Evolutionary conservation across 306 rosid species (phyloP), one percentile per base, ranked within the genome.

Genomic region (Urtica urens): DNA sequence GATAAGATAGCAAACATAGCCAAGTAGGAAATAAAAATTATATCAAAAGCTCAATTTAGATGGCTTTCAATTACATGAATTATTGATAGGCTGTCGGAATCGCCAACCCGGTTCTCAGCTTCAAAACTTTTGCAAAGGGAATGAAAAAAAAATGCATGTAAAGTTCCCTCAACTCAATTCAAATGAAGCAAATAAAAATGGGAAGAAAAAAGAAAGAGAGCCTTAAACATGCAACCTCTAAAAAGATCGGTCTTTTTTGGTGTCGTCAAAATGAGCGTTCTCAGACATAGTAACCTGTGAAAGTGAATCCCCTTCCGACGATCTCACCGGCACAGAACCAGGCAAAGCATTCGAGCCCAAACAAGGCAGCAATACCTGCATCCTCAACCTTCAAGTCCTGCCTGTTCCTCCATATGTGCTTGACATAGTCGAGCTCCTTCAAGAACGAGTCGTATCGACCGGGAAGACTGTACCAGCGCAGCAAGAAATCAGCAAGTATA

Each of bases 221-320:
- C 46, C 54, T 67, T 59, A 51, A 58, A 55, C 10, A 47, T 40
- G 59, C 53, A 76, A 72, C 31, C 53, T 62, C 71, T 34, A 53
- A 58, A 41, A 59, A 52, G 60, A 63, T 35, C 40, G 40, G 1
- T 35, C 3, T 4, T 35, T 0, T 31, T 31, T 31, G n/a, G n/a
- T 52, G 51, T 60, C 54, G 51, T 24, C 53, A 23, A 59, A 33
- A 48, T 53, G 40, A 38, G 56, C 35, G 47, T 51, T 82, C 40
- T 35, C 68, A 87, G 65, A 76, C 79, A 55, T 73, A 52, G 66
- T 87, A 83, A 60, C 96, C 94, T 0, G 96, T 83, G 76, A 82
- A 49, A 26, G 94, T 82, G 29, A 87, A 87, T 48, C 94, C 96
- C 75, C 94, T 87, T 53, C 96, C 94, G 33, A 80, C 80, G 49